These are phyloP conservation scores for Coemansia pectinata DNA, from an alignment of 192 early-diverging fungal genomes.

Conservation along the genomic window DNA sequence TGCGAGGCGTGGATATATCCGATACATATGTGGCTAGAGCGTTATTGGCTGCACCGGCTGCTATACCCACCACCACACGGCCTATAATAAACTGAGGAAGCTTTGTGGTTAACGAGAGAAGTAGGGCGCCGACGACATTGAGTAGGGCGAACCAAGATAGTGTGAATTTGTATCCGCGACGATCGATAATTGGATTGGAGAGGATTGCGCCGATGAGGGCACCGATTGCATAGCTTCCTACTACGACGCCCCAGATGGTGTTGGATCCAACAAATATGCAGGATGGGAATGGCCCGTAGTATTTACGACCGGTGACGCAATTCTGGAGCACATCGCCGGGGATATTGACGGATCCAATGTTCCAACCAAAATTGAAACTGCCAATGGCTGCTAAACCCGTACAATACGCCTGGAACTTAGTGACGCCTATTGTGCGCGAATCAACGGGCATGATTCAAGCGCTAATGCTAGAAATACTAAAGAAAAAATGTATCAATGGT, in stretches of 20 bases:
- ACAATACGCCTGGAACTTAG: constrained; percentile 49
- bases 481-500: not conserved
- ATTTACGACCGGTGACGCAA: constrained; percentile 50
- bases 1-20: constrained; percentile 71
- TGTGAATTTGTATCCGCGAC: constrained; percentile 63
- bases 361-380: constrained; percentile 58
- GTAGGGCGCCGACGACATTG: constrained; percentile 63
- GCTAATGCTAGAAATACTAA: not conserved
- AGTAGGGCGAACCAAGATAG: constrained; percentile 70
- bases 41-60: constrained; percentile 65
- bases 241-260: constrained; percentile 59
- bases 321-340: constrained; percentile 58
- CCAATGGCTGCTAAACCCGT: constrained; percentile 48
- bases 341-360: constrained; percentile 60
- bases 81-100: constrained; percentile 71
- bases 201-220: constrained; percentile 66
- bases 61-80: constrained; percentile 70
- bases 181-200: constrained; percentile 59
- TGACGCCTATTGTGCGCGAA: constrained; percentile 48
- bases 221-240: constrained; percentile 62
- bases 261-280: constrained; percentile 46
- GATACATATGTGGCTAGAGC: constrained; percentile 71
- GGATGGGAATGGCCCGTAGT: constrained; percentile 51
- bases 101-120: constrained; percentile 63
- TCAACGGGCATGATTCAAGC: constrained; percentile 36